A percentile compares a stretch with the other conserved stretches of the same genome.
phyloP scores from a whole-genome alignment of 1,284 basidiomycete genomes.

The Moesziomyces sp. region DNA sequence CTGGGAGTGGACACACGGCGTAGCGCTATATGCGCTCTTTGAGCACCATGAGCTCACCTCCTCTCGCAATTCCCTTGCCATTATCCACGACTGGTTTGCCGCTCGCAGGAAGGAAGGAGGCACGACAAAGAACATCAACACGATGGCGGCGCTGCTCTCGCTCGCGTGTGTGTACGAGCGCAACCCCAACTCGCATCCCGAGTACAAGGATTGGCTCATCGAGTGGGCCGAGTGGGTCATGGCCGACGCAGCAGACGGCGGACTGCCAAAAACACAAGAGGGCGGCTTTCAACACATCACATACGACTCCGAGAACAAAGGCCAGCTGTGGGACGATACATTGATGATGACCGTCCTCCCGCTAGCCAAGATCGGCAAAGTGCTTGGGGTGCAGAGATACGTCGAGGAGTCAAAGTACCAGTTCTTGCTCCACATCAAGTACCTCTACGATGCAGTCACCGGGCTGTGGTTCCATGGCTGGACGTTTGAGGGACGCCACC shows the following conservation, averaged over 20 bases:
- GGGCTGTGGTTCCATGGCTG: slow-evolving; percentile 74
- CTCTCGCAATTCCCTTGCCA: slow-evolving; percentile 70
- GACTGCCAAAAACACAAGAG: slow-evolving; percentile 74
- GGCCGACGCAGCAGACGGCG: slow-evolving; percentile 65
- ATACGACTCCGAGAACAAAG: slow-evolving; percentile 72
- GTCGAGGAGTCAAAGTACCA: slow-evolving; percentile 76
- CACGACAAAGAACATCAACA: slow-evolving; percentile 78
- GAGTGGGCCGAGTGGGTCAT: slow-evolving; percentile 78
- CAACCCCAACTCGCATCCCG: slow-evolving; percentile 58
- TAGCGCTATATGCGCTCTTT: slow-evolving; percentile 54
- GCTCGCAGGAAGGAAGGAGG: slow-evolving; percentile 72
- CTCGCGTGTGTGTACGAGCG: slow-evolving; percentile 73
- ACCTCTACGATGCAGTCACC: slow-evolving; percentile 72
- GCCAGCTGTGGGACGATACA: slow-evolving; percentile 77
- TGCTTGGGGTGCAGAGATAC: slow-evolving; percentile 73
- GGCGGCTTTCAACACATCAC: slow-evolving; percentile 76
- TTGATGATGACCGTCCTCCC: slow-evolving; percentile 76
- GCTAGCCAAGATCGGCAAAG: slow-evolving; percentile 75
- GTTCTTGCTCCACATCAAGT: slow-evolving; percentile 73
- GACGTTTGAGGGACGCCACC: slow-evolving; percentile 72
- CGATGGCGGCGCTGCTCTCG: slow-evolving; percentile 75
- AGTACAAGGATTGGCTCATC: slow-evolving; percentile 71
- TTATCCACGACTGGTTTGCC: slow-evolving; percentile 74
- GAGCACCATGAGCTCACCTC: slow-evolving; percentile 71
- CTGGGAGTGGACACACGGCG: slow-evolving; percentile 78